Evolutionary conservation across 2,329 filamentous ascomycete genomes (phyloP), one percentile per base, ranked within the genome.

Genomic region (Xylariaceae sp.): DNA sequence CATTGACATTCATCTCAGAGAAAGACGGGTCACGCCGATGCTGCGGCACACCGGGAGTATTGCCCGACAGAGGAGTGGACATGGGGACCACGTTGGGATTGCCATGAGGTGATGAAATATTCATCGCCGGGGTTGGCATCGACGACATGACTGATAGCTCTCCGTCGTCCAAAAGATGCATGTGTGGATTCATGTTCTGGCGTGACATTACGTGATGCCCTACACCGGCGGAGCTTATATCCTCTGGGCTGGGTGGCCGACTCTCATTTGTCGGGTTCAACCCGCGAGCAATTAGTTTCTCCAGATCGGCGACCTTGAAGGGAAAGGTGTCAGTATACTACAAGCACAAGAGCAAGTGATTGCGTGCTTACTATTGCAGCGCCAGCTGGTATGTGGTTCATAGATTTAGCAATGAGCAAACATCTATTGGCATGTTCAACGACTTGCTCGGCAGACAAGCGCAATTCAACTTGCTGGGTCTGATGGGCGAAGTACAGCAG

Each of bases 401-500:
- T 80, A 42, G 77, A 72, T 54, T 74, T 74, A 14, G 79, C 75
- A 6, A 79, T 75, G 13, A 74, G 72, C 12, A 81, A 63, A 49
- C 80, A 83, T 9, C 77, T 70, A n/a, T 68, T 71, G 2, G 76
- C 75, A 40, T 79, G 72, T 47, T 82, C 78, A 41, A 73, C 63
- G 18, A 81, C 74, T 14, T 71, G 69, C 12, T 79, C 78, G 3
- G 69, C 61, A 1, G 71, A 73, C 14, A 81, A 66, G 1, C 73
- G 71, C 41, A 76, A 69, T 44, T 77, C 74, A 3, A 65, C 67
- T 1, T 67, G 70, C 42, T 71, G 72, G 17, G 71, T 74, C 48
- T 79, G 76, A 46, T 77, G 73, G 2, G 74, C 73, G 55, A 80
- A 78, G 33, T 76, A 78, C 47, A 83, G 65, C 61, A 81, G 74